Conservation (phyloP, 495 filamentous ascomycete genomes). For the Aspergillus diversus region DNA sequence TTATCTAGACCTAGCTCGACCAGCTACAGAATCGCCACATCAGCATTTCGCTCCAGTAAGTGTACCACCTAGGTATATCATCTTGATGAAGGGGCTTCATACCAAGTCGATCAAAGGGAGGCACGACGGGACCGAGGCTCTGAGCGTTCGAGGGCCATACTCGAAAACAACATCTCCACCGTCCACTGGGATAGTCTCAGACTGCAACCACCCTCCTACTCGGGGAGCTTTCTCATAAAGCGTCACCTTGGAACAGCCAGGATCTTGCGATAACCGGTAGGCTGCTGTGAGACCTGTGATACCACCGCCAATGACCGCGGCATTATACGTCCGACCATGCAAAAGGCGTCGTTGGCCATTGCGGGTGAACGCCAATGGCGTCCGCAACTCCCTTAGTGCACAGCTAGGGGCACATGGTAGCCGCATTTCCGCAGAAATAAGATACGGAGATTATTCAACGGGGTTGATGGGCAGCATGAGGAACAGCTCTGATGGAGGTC, state of each 20-base stretch:
- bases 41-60: neutral
- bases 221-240: constrained; percentile 72
- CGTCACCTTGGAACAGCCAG: constrained; percentile 66
- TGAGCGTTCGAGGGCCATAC: constrained; percentile 80
- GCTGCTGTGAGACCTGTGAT: constrained; percentile 88
- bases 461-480: constrained; percentile 8
- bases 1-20: constrained; percentile 61
- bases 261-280: constrained; percentile 66
- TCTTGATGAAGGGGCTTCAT: constrained; percentile 17
- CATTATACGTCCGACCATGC: constrained; percentile 42
- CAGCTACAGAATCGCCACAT: constrained; percentile 51
- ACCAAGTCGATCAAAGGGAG: constrained; percentile 62
- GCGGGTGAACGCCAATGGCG: constrained; percentile 24
- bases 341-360: constrained; percentile 25
- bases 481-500: neutral
- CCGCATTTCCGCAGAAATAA: constrained; percentile 36
- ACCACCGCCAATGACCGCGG: constrained; percentile 83
- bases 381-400: constrained; percentile 24
- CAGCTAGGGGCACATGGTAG: constrained; percentile 28
- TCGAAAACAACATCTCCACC: constrained; percentile 73
- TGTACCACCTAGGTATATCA: neutral
- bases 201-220: constrained; percentile 85
- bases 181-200: constrained; percentile 64
- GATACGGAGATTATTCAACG: constrained; percentile 14
- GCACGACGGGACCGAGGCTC: constrained; percentile 51